phyloP scores from a whole-genome alignment of 176 grass and related monocot genomes.

The Carex parvula region DNA sequence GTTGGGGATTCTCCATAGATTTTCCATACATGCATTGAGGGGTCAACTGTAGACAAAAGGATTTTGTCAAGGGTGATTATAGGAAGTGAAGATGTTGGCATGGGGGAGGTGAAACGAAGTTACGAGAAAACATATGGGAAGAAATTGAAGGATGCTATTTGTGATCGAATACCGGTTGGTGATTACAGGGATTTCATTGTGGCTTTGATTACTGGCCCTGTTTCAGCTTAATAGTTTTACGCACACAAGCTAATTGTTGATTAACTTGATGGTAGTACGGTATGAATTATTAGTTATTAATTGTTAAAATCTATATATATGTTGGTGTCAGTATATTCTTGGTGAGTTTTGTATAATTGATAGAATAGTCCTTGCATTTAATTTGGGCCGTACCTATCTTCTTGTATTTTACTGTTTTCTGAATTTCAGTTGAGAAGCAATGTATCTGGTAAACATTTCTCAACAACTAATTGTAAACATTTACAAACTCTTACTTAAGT shows the following conservation, averaged over 20 bases:
- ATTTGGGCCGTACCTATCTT: background rate
- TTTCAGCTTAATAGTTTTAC: conserved; percentile 23
- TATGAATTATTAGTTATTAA: conserved; percentile 23
- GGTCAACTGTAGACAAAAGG: conserved; percentile 32
- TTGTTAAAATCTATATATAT: conserved; percentile 10
- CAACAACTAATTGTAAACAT: background rate
- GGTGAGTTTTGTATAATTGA: background rate
- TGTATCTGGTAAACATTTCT: background rate
- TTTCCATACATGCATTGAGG: conserved; percentile 43
- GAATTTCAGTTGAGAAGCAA: background rate
- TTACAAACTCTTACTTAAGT: background rate
- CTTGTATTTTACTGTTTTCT: background rate
- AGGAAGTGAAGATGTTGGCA: conserved; percentile 55
- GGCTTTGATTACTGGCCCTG: conserved; percentile 34
- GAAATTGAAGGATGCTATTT: conserved; percentile 64
- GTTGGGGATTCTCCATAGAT: conserved; percentile 36
- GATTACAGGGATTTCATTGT: conserved; percentile 82
- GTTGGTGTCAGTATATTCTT: background rate
- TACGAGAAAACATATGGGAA: conserved; percentile 54
- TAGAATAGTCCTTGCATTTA: background rate
- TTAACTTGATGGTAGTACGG: conserved; percentile 9
- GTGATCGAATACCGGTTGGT: conserved; percentile 44
- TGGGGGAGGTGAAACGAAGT: conserved; percentile 58
- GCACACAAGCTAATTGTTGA: background rate
- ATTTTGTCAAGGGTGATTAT: conserved; percentile 61